Conservation (phyloP, 192 early-diverging fungal species). For the Gaertneriomyces semiglobifer region DNA sequence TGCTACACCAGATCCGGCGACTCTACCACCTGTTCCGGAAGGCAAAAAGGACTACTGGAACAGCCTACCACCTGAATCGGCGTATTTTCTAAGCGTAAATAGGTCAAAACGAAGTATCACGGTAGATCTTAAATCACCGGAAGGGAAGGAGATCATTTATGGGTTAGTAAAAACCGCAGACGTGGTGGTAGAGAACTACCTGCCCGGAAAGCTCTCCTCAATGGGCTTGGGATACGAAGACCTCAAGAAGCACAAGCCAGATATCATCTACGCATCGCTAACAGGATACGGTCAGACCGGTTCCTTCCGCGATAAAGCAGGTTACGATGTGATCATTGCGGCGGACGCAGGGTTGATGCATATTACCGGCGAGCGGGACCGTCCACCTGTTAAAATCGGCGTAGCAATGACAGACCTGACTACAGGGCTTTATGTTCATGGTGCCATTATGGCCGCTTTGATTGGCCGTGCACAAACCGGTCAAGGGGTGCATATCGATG, state of each 20-base stretch:
- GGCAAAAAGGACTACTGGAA: not conserved
- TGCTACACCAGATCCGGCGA: not conserved
- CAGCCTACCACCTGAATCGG: conserved; percentile 54
- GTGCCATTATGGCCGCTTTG: conserved; percentile 86
- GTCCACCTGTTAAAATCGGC: conserved; percentile 87
- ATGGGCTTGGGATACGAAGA: conserved; percentile 76
- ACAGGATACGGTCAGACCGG: conserved; percentile 83
- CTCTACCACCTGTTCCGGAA: no score
- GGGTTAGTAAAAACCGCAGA: conserved; percentile 68
- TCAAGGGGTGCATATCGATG: conserved; percentile 82
- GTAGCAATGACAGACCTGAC: conserved; percentile 89
- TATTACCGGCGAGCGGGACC: conserved; percentile 85
- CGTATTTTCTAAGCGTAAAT: conserved; percentile 90
- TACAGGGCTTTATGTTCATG: conserved; percentile 80
- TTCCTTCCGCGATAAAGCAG: conserved; percentile 72
- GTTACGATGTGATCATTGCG: conserved; percentile 74
- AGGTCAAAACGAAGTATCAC: conserved; percentile 90
- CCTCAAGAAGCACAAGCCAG: conserved; percentile 63
- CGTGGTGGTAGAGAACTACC: conserved; percentile 87
- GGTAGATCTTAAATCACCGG: conserved; percentile 71
- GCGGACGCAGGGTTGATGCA: conserved; percentile 90
- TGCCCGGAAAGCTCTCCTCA: conserved; percentile 79
- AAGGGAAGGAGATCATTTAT: conserved; percentile 62
- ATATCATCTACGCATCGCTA: conserved; percentile 78
- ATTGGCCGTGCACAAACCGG: conserved; percentile 62